A percentile compares a stretch with the other conserved stretches of the same genome.
Evolutionary conservation across 768 basidiomycete species (phyloP).

Genomic region (Sarcodon aspratus): DNA sequence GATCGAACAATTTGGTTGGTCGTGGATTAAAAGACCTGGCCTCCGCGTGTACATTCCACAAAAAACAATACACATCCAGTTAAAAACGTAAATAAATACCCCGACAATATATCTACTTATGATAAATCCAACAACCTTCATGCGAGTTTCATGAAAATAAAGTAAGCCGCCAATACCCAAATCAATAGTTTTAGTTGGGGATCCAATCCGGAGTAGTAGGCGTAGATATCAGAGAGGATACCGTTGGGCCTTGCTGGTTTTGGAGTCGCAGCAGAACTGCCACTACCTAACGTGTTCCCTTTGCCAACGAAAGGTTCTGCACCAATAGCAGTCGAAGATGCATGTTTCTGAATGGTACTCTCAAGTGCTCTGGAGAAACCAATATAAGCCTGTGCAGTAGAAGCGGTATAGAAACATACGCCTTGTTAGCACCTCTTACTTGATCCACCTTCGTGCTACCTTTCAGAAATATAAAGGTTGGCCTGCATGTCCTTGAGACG

Average conservation of each 20-base stretch:
- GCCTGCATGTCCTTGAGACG: constrained; percentile 34
- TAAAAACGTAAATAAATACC: too few relatives aligned
- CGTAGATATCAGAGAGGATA: constrained; percentile 21
- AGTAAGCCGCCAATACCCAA: constrained; percentile 51
- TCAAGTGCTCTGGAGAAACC: constrained; percentile 42
- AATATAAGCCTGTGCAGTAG: not conserved
- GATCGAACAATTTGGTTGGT: too few relatives aligned
- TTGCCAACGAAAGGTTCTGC: constrained; percentile 47
- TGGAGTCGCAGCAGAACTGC: constrained; percentile 21
- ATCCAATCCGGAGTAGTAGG: constrained; percentile 37
- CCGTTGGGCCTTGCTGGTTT: constrained; percentile 23
- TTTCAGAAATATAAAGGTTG: constrained; percentile 73
- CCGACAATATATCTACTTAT: too few relatives aligned
- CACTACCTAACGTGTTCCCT: constrained; percentile 62
- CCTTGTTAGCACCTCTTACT: constrained; percentile 60
- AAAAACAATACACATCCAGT: too few relatives aligned
- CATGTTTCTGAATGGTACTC: constrained; percentile 40
- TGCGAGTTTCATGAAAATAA: constrained; percentile 36
- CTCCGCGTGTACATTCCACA: too few relatives aligned
- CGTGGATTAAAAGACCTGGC: too few relatives aligned
- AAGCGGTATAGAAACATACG: constrained; percentile 27
- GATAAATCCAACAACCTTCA: not conserved
- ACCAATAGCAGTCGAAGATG: constrained; percentile 24
- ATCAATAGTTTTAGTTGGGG: constrained; percentile 60
- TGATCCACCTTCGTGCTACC: constrained; percentile 56